Evolutionary conservation across 2,329 filamentous ascomycete species (phyloP).

Genomic region (Diaporthe caulivora): DNA sequence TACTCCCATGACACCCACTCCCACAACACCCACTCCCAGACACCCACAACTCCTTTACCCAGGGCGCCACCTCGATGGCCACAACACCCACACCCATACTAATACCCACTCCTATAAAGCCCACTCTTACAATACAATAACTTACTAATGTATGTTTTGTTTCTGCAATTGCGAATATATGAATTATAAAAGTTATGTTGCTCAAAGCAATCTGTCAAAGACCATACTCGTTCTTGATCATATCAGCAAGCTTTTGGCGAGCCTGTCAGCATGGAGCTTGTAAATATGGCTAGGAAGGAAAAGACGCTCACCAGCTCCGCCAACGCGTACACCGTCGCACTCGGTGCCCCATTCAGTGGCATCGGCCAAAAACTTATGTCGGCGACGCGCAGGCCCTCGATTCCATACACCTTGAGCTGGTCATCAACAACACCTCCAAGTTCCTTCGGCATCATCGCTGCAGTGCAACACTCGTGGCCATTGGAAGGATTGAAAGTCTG

Average conservation of each 20-base stretch:
- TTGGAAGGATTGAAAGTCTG: constrained; percentile 12
- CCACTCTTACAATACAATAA: too few species aligned
- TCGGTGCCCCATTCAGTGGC: not conserved
- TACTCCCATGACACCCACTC: too few species aligned
- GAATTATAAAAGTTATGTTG: not conserved
- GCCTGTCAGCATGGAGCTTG: not conserved
- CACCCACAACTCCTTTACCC: too few species aligned
- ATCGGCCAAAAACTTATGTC: constrained; percentile 17
- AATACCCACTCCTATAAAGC: too few species aligned
- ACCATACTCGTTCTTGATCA: not conserved
- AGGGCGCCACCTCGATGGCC: too few species aligned
- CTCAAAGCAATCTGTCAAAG: not conserved
- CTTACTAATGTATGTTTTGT: too few species aligned
- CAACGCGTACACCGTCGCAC: constrained; percentile 8
- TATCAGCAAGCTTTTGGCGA: not conserved
- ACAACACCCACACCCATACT: too few species aligned
- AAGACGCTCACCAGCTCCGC: not conserved
- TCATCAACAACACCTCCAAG: constrained; percentile 23
- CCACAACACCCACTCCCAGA: too few species aligned
- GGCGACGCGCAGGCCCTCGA: constrained; percentile 26
- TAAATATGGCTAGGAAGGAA: not conserved
- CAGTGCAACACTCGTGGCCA: constrained; percentile 13
- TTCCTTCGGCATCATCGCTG: not conserved
- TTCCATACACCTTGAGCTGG: constrained; percentile 13
- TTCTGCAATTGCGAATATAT: too few species aligned